Evolutionary conservation across 2,329 filamentous ascomycete genomes (phyloP), one percentile per base, ranked within the genome.

Genomic region (Thielaviopsis euricoi): DNA sequence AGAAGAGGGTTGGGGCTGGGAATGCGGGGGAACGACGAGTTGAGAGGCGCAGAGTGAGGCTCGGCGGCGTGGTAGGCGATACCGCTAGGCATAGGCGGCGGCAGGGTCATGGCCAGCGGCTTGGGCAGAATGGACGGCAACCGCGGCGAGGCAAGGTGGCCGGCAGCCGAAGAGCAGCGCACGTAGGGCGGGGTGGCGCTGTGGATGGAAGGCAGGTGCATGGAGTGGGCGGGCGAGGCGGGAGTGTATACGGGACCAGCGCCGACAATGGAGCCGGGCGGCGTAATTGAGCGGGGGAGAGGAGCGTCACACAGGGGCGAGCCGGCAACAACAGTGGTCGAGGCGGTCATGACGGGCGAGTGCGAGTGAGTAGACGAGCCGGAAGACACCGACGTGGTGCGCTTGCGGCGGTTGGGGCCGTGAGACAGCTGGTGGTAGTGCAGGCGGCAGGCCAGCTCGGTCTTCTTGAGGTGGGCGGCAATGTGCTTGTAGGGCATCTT

Each of bases 401-500:
- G 81, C 76, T 87, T 88, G 68, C 86, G 85, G 65, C 86, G 83
- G 72, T 86, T 87, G 73, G 80, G 87, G 60, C 86, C 86, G 68
- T 89, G 87, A 62, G 85, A 89, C 62, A 93, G 78, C 67, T 93
- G 87, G 67, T 94, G 87, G 68, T 88, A 91, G 71, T 93, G 88
- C 62, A 94, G 79, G 62, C 88, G 87, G 72, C 87, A 94, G 53
- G 87, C 87, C 60, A 93, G 76, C 73, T 93, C 87, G 0, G 87
- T 93, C 76, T 93, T 94, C 72, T 89, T 88, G 64, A 93, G 74
- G 65, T 90, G 85, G 60, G 84, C 81, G 60, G 87, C 87, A 67
- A 93, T 93, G 68, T 91, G 86, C 76, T 91, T 93, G 72, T 93
- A 93, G 0, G 87, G 87, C 82, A 91, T 89, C 73, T 91, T 91